Evolutionary conservation across 495 filamentous ascomycete genomes (phyloP).

Genomic region (Xylaria longipes): DNA sequence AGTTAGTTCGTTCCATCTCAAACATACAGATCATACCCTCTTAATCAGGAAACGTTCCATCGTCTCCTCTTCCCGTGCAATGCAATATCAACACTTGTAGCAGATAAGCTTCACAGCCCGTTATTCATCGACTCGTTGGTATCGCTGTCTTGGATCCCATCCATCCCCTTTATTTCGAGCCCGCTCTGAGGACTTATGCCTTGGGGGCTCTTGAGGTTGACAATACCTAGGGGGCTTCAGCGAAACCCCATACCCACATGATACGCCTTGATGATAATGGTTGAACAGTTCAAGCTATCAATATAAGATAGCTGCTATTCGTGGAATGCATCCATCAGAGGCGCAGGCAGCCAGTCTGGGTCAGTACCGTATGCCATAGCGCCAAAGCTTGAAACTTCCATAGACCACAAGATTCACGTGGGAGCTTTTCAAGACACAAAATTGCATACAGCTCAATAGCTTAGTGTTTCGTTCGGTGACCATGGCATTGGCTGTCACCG

Average conservation of each 20-base stretch:
- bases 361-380: neutral
- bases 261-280: neutral
- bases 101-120: neutral
- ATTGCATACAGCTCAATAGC: conserved; percentile 2
- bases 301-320: neutral
- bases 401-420: neutral
- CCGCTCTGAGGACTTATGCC: neutral
- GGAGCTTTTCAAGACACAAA: neutral
- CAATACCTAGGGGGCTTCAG: neutral
- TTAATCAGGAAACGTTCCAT: conserved; percentile 10
- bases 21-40: conserved; percentile 25
- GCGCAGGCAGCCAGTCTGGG: neutral
- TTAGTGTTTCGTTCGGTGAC: neutral
- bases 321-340: neutral
- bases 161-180: neutral
- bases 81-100: conserved; percentile 6
- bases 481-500: conserved; percentile 16
- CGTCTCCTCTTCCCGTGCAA: conserved; percentile 9
- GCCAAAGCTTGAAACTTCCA: neutral
- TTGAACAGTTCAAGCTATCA: neutral
- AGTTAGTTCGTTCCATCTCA: conserved; percentile 18
- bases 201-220: neutral
- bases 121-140: conserved; percentile 2
- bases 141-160: neutral
- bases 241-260: neutral